A percentile compares a stretch with the other conserved stretches of the same genome.
Evolutionary conservation across 768 basidiomycete species (phyloP).

Genomic region (Termitomyces sp.): DNA sequence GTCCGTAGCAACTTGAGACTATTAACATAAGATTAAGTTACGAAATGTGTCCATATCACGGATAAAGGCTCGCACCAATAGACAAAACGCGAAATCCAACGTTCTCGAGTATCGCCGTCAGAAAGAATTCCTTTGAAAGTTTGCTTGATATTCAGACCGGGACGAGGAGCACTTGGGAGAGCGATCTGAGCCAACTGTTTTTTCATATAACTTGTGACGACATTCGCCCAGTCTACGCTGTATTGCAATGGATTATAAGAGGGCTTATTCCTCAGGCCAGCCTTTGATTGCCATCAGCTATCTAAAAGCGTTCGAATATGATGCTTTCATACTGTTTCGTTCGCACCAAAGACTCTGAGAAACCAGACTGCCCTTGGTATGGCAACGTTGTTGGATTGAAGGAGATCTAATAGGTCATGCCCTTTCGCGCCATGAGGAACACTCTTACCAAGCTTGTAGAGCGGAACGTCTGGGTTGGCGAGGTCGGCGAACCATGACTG

Average conservation of each 20-base stretch:
- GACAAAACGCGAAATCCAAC: conserved; percentile 75
- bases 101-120: conserved; percentile 65
- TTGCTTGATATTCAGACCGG: conserved; percentile 76
- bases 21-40: neutral
- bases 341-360: conserved; percentile 80
- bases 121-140: conserved; percentile 80
- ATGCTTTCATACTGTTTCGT: conserved; percentile 61
- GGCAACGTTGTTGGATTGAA: conserved; percentile 73
- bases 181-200: conserved; percentile 79
- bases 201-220: conserved; percentile 78
- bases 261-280: conserved; percentile 73
- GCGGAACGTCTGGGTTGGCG: conserved; percentile 75
- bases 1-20: conserved; percentile 71
- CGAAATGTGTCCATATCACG: neutral
- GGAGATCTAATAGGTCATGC: conserved; percentile 74
- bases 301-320: neutral
- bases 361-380: conserved; percentile 87
- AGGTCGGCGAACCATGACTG: conserved; percentile 82
- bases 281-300: conserved; percentile 27
- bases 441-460: conserved; percentile 78
- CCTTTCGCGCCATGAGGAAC: conserved; percentile 88
- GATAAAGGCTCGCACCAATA: conserved; percentile 54
- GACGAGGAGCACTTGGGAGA: conserved; percentile 74
- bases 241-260: conserved; percentile 81
- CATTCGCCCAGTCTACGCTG: conserved; percentile 81